These are phyloP conservation scores for Boletellus emodensis DNA, from an alignment of 768 basidiomycete species.

Conservation along the genomic window DNA sequence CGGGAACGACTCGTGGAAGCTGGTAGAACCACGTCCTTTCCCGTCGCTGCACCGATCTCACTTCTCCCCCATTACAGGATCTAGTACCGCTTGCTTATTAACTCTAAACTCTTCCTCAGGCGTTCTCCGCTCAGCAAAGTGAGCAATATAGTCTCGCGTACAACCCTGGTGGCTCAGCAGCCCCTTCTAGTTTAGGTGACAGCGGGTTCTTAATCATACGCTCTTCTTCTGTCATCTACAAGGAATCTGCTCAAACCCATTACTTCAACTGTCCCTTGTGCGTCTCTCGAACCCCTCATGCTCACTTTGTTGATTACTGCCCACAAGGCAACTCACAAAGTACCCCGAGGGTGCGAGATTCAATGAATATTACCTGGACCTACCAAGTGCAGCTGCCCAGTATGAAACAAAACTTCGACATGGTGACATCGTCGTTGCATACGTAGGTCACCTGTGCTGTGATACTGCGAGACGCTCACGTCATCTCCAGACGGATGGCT, in stretches of 20 bases:
- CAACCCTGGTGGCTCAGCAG: slow-evolving; percentile 1
- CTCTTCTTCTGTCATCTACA: slow-evolving; percentile 58
- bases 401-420: slow-evolving; percentile 47
- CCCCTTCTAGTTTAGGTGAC: slow-evolving; percentile 60
- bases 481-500: slow-evolving; percentile 45
- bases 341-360: slow-evolving; percentile 27
- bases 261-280: slow-evolving; percentile 34
- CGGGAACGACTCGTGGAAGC: slow-evolving; percentile 58
- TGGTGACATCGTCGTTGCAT: slow-evolving; percentile 50
- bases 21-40: slow-evolving; percentile 35
- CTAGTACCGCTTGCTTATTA: slow-evolving; percentile 78
- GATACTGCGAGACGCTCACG: slow-evolving; percentile 3
- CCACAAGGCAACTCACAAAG: slow-evolving; percentile 31
- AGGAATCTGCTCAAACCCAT: slow-evolving; percentile 29
- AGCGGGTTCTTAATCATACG: slow-evolving; percentile 74
- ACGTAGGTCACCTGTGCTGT: slow-evolving; percentile 31
- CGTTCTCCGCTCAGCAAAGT: slow-evolving; percentile 75
- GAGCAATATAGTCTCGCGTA: slow-evolving; percentile 21
- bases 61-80: slow-evolving; percentile 44
- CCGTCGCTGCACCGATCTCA: slow-evolving; percentile 1
- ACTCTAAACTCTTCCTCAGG: slow-evolving; percentile 75
- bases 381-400: slow-evolving; percentile 40
- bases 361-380: slow-evolving; percentile 29
- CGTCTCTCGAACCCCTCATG: slow-evolving; percentile 2
- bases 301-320: not conserved